Evolutionary conservation across 352 stramenopile genomes (phyloP).

Genomic region (Phytophthora constricta): DNA sequence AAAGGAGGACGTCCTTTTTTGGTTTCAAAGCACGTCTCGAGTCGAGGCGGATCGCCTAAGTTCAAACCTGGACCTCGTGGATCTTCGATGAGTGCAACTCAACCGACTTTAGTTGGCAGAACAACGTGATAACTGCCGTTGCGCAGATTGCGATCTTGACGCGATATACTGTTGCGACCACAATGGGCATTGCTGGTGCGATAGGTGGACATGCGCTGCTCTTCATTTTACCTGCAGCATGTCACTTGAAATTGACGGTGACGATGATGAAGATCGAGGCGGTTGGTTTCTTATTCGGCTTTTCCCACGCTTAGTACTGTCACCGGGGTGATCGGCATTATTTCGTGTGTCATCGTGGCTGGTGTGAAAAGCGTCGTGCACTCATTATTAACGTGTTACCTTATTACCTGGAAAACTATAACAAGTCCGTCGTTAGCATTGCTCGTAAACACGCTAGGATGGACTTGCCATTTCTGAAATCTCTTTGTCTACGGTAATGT

Average conservation of each 20-base stretch:
- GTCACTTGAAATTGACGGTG: slow-evolving; percentile 50
- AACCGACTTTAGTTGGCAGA: slow-evolving; percentile 19
- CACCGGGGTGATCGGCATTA: slow-evolving; percentile 37
- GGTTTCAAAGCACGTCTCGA: slow-evolving; percentile 21
- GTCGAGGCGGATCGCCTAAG: slow-evolving; percentile 9
- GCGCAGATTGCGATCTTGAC: slow-evolving; percentile 49
- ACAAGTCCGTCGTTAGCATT: neutral
- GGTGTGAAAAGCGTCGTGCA: slow-evolving; percentile 14
- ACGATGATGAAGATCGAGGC: slow-evolving; percentile 23
- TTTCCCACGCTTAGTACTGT: slow-evolving; percentile 42
- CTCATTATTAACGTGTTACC: too few species aligned
- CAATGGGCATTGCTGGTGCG: slow-evolving; percentile 52
- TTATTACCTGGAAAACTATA: too few species aligned
- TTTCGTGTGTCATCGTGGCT: slow-evolving; percentile 42
- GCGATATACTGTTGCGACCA: slow-evolving; percentile 28
- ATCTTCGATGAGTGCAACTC: slow-evolving; percentile 8
- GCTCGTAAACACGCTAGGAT: too few species aligned
- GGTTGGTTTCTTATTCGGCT: slow-evolving; percentile 37
- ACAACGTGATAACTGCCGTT: slow-evolving; percentile 29
- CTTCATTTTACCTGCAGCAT: slow-evolving; percentile 60
- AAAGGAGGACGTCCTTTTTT: slow-evolving; percentile 52
- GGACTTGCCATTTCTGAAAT: neutral
- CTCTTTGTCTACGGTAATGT: slow-evolving; percentile 28
- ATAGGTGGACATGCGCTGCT: slow-evolving; percentile 48
- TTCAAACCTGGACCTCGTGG: slow-evolving; percentile 7